Evolutionary conservation across 305 asterid genomes (phyloP).

Genomic region (Solanum aculeatissimum): DNA sequence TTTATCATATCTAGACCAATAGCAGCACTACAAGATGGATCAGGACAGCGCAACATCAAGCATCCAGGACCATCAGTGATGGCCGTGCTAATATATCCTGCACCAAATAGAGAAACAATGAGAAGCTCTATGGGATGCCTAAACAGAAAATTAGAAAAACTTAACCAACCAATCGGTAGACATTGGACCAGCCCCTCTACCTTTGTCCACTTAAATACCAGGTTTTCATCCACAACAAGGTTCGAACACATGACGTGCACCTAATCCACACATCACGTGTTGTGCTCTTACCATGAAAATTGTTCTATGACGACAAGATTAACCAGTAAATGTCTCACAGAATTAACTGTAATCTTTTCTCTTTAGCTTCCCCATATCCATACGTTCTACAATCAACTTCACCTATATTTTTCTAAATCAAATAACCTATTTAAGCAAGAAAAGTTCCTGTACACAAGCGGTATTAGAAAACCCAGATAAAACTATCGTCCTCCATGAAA

Average conservation of each 20-base stretch:
- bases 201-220: background rate
- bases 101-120: conserved; percentile 2
- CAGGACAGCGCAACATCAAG: conserved; percentile 66
- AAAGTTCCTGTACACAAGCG: background rate
- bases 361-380: background rate
- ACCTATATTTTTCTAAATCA: background rate
- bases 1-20: conserved; percentile 67
- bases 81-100: conserved; percentile 64
- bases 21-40: conserved; percentile 71
- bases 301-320: background rate
- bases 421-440: background rate
- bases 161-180: background rate
- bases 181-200: background rate
- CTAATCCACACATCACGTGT: background rate
- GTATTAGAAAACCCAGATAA: background rate
- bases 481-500: background rate
- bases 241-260: background rate
- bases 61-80: conserved; percentile 76
- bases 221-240: background rate
- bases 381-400: background rate
- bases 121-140: background rate
- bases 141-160: background rate
- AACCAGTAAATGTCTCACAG: background rate
- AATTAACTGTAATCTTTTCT: background rate
- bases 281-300: background rate